Conservation (phyloP, 176 grass and related monocot species). For the Luzula sylvatica region DNA sequence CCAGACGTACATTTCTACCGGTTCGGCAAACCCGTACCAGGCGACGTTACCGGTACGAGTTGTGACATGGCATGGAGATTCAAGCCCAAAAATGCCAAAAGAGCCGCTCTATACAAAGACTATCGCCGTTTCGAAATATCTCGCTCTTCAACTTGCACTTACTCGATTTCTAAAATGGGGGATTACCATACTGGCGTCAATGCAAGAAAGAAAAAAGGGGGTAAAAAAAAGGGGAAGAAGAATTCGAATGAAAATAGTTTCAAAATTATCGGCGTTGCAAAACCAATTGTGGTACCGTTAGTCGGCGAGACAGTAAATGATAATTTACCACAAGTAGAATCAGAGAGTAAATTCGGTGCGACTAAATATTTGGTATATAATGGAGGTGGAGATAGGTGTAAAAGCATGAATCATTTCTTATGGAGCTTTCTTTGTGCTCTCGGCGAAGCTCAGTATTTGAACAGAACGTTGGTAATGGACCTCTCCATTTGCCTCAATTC, state of each 20-base stretch:
- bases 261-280: conserved; percentile 24
- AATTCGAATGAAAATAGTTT: conserved; percentile 32
- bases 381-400: conserved; percentile 82
- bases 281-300: conserved; percentile 23
- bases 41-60: not conserved
- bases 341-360: conserved; percentile 51
- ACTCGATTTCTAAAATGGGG: conserved; percentile 39
- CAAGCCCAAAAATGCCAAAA: conserved; percentile 54
- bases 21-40: conserved; percentile 63
- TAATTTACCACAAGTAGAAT: conserved; percentile 54
- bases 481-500: conserved; percentile 58
- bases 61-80: conserved; percentile 97
- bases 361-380: conserved; percentile 70
- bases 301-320: conserved; percentile 78
- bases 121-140: conserved; percentile 77
- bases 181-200: conserved; percentile 69
- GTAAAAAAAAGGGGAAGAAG: conserved; percentile 32
- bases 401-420: conserved; percentile 92
- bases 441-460: conserved; percentile 81
- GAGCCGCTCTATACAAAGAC: conserved; percentile 82
- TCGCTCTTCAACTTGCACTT: conserved; percentile 44
- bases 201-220: conserved; percentile 57
- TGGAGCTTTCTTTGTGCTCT: conserved; percentile 81
- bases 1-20: conserved; percentile 77
- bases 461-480: conserved; percentile 85